Percentiles rank a stretch among this genome's conserved stretches.
Conservation (phyloP, 2,329 filamentous ascomycete genomes). For the Pseudocercospora pini-densiflorae region DNA sequence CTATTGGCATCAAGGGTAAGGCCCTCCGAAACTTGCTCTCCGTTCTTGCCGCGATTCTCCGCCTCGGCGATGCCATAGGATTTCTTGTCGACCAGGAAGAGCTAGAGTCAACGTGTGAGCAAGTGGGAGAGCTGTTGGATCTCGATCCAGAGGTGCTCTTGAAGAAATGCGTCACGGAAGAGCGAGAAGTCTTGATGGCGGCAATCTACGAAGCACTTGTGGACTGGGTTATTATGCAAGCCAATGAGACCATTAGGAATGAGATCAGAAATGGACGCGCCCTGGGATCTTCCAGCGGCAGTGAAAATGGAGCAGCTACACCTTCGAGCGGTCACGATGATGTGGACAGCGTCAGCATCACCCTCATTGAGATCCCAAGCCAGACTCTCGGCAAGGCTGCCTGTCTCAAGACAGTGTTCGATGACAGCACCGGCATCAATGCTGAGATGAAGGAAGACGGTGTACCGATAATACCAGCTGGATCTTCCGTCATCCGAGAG, state of each 20-base stretch:
- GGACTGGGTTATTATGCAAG: slow-evolving; percentile 90
- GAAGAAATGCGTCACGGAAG: slow-evolving; percentile 79
- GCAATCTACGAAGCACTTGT: slow-evolving; percentile 93
- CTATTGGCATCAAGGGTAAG: slow-evolving; percentile 90
- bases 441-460: slow-evolving; percentile 97
- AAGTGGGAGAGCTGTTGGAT: slow-evolving; percentile 83
- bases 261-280: slow-evolving; percentile 72
- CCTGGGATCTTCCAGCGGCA: slow-evolving; percentile 70
- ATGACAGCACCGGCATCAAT: slow-evolving; percentile 91
- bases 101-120: slow-evolving; percentile 85
- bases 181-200: slow-evolving; percentile 79
- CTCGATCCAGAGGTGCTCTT: slow-evolving; percentile 83
- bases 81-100: slow-evolving; percentile 83
- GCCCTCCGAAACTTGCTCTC: slow-evolving; percentile 83
- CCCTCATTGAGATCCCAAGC: slow-evolving; percentile 82
- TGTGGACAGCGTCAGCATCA: slow-evolving; percentile 85
- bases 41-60: slow-evolving; percentile 81
- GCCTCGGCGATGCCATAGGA: slow-evolving; percentile 87
- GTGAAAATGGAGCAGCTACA: slow-evolving; percentile 61
- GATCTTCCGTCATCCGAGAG: slow-evolving; percentile 83
- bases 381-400: slow-evolving; percentile 82
- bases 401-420: slow-evolving; percentile 88
- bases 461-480: slow-evolving; percentile 72
- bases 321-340: slow-evolving; percentile 68
- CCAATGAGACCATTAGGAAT: slow-evolving; percentile 79